Evolutionary conservation across 306 rosid species (phyloP), one percentile per base, ranked within the genome.

Genomic region (Argentina anserina): DNA sequence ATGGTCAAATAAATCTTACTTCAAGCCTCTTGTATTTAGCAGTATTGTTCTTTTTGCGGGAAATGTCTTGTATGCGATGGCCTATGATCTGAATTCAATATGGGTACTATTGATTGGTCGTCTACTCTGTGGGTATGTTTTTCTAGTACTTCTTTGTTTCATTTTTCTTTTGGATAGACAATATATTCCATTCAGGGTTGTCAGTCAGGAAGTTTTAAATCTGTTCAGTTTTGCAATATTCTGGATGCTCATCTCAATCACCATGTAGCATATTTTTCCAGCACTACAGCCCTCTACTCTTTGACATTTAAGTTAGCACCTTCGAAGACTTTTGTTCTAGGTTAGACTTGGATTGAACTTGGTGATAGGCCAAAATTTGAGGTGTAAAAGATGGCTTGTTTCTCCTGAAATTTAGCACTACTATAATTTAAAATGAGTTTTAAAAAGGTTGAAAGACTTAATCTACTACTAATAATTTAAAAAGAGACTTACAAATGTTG

Each of bases 21-120:
- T 90, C 79, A 88, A 72, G 76, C 99, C 99, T 78, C 99, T 95
- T 72, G 80, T 95, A 60, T 95, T 95, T 86, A 95, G 99, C 74
- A 95, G 99, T 75, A 42, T 95, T 42, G 92, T 74, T 80, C 96
- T 95, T 74, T 88, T 92, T 63, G 39, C 75, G 47, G 99, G 99
- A 55, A 95, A 95, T 49, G 2, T 41, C 72, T n/a, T 95, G 79
- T 95, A 95, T 80, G 99, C 99, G 4, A 65, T 92, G 83, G 99
- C 99, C 50, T 95, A 86, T 67, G 99, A 95, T 82, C 63, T 78
- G 78, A 42, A 75, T 61, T 95, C 99, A 46, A 80, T 95, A 81
- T 87, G 97, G 96, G 83, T 95, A 82, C 99, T 95, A 83, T 73
- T 95, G 80, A 62, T 92, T 41, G 99, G 99, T 63, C 99, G 99